These are phyloP conservation scores for Colletotrichum liriopes DNA, from an alignment of 2,329 filamentous ascomycete genomes.

Conservation along the genomic window DNA sequence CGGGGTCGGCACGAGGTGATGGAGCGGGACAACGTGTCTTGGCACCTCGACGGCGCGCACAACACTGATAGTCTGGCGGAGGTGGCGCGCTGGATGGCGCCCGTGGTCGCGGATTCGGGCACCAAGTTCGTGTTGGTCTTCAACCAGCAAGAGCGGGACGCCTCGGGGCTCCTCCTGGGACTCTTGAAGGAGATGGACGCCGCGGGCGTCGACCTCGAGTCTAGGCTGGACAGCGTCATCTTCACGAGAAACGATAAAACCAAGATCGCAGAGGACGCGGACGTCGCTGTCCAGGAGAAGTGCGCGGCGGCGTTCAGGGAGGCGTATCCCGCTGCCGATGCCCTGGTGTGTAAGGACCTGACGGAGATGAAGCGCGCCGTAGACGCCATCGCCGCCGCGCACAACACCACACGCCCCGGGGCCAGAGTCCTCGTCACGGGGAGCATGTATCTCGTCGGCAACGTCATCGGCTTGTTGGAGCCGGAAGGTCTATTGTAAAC, in stretches of 20 bases:
- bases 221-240: conserved; percentile 79
- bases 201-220: conserved; percentile 23
- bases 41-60: conserved; percentile 95
- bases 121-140: conserved; percentile 77
- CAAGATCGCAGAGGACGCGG: conserved; percentile 58
- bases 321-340: conserved; percentile 61
- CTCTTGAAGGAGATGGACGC: conserved; percentile 55
- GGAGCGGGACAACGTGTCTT: conserved; percentile 72
- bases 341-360: conserved; percentile 52
- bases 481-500: conserved; percentile 26
- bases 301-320: conserved; percentile 67
- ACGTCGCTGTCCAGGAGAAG: conserved; percentile 65
- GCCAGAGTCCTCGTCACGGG: conserved; percentile 70
- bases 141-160: conserved; percentile 82
- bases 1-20: conserved; percentile 83
- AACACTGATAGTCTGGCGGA: conserved; percentile 90
- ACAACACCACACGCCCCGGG: conserved; percentile 49
- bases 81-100: conserved; percentile 85
- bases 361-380: conserved; percentile 64
- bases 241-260: conserved; percentile 62
- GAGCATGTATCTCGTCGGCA: conserved; percentile 75
- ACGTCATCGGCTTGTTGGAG: conserved; percentile 66
- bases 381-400: conserved; percentile 63
- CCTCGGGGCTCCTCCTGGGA: conserved; percentile 67
- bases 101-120: conserved; percentile 54